phyloP scores from a whole-genome alignment of 2,329 filamentous ascomycete species.

The Chaetoscypha palmicola region DNA sequence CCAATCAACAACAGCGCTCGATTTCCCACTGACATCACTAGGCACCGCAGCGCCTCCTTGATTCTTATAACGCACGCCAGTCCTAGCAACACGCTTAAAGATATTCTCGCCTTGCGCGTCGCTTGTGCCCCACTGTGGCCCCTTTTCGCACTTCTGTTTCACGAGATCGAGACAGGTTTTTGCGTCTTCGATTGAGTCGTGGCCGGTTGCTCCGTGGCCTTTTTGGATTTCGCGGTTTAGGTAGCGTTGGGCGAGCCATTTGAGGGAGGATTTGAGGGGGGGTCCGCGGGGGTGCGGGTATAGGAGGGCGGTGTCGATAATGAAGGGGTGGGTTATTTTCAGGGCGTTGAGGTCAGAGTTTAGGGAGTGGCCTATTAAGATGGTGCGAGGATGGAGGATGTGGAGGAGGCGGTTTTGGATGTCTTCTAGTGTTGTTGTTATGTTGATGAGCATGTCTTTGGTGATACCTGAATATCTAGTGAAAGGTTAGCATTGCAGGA shows the following conservation, averaged over 20 bases:
- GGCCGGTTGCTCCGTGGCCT: conserved; percentile 51
- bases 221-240: conserved; percentile 84
- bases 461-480: conserved; percentile 80
- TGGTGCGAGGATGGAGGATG: conserved; percentile 64
- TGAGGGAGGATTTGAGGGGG: conserved; percentile 83
- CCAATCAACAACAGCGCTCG: conserved; percentile 80
- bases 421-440: conserved; percentile 77
- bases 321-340: conserved; percentile 81
- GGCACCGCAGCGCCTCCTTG: conserved; percentile 53
- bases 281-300: conserved; percentile 87
- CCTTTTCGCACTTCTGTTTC: conserved; percentile 93
- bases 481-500: conserved; percentile 18
- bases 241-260: conserved; percentile 82
- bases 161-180: conserved; percentile 85
- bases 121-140: conserved; percentile 74
- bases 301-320: conserved; percentile 84
- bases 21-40: conserved; percentile 47
- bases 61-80: conserved; percentile 54
- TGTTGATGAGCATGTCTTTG: conserved; percentile 68
- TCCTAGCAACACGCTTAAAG: conserved; percentile 70
- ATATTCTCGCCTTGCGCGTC: conserved; percentile 79
- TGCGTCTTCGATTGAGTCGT: conserved; percentile 91
- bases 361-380: conserved; percentile 74
- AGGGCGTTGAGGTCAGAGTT: conserved; percentile 80
- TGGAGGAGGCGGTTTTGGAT: conserved; percentile 72